Evolutionary conservation across 768 basidiomycete genomes (phyloP).

Genomic region (Boletales sp.): DNA sequence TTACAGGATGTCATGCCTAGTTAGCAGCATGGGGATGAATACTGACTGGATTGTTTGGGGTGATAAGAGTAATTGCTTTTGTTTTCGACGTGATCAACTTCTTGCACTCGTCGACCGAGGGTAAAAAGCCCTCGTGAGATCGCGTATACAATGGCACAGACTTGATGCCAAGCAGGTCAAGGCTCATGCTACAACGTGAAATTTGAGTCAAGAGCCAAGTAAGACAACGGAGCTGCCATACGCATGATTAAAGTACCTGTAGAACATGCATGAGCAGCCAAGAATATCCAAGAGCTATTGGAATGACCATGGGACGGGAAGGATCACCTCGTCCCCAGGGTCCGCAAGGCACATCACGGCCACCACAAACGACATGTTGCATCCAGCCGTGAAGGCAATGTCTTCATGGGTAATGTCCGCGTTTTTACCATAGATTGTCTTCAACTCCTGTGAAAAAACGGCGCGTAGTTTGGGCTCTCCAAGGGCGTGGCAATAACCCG

Average conservation of each 20-base stretch:
- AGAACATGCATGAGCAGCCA: neutral
- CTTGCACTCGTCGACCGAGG: constrained; percentile 49
- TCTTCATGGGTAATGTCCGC: constrained; percentile 52
- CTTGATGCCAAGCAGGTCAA: constrained; percentile 60
- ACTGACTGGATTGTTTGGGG: constrained; percentile 73
- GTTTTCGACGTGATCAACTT: constrained; percentile 55
- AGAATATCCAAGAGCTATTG: neutral
- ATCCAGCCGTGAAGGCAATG: constrained; percentile 66
- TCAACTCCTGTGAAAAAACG: constrained; percentile 61
- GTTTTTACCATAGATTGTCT: constrained; percentile 46
- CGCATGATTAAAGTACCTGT: constrained; percentile 67
- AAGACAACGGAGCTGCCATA: constrained; percentile 20
- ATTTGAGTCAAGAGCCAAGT: neutral
- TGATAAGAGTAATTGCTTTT: constrained; percentile 68
- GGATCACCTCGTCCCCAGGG: constrained; percentile 64
- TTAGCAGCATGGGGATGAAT: neutral
- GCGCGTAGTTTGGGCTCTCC: constrained; percentile 54
- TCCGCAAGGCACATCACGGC: constrained; percentile 63
- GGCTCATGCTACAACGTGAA: constrained; percentile 51
- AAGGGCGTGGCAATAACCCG: constrained; percentile 56
- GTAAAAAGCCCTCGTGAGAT: constrained; percentile 54
- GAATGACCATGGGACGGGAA: constrained; percentile 66
- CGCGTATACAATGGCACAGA: constrained; percentile 52
- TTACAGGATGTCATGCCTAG: neutral
- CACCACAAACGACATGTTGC: constrained; percentile 69